Conservation (phyloP, 2,329 filamentous ascomycete species). For the Calcarisporium arbuscula region DNA sequence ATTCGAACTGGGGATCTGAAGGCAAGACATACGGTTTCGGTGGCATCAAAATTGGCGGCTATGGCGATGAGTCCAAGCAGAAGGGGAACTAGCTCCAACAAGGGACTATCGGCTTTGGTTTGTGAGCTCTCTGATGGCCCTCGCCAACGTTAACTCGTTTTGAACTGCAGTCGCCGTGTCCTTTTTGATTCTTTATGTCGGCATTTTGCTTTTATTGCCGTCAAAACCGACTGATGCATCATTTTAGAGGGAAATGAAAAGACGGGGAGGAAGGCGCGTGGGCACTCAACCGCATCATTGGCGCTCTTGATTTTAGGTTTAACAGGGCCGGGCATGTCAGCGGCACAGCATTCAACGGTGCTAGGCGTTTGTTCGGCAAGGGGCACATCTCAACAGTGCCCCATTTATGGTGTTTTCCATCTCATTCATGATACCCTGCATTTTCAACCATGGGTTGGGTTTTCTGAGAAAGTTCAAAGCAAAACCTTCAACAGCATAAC, state of each 20-base stretch:
- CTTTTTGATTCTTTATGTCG: constrained; percentile 3
- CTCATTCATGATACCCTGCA: constrained; percentile 27
- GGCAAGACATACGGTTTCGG: constrained; percentile 56
- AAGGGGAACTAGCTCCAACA: constrained; percentile 23
- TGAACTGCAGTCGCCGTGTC: constrained; percentile 6
- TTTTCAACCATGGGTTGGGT: constrained; percentile 27
- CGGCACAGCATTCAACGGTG: constrained; percentile 18
- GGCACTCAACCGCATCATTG: constrained; percentile 27
- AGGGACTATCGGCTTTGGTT: no score
- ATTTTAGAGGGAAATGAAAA: no score
- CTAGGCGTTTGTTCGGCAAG: constrained; percentile 15
- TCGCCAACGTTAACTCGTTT: no score
- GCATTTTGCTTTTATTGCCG: no score
- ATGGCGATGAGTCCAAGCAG: constrained; percentile 46
- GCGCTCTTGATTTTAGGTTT: constrained; percentile 16
- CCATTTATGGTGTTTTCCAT: constrained; percentile 10
- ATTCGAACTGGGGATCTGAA: constrained; percentile 49
- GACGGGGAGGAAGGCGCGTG: constrained; percentile 2
- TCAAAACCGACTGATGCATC: no score
- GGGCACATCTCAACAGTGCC: constrained; percentile 26
- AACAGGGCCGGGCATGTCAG: constrained; percentile 5
- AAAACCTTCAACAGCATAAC: no score
- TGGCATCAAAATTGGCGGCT: constrained; percentile 47
- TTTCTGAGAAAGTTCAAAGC: no score
- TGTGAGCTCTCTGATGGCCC: no score